Conservation (phyloP, 1,284 basidiomycete genomes). For the Moniliophthora roreri region DNA sequence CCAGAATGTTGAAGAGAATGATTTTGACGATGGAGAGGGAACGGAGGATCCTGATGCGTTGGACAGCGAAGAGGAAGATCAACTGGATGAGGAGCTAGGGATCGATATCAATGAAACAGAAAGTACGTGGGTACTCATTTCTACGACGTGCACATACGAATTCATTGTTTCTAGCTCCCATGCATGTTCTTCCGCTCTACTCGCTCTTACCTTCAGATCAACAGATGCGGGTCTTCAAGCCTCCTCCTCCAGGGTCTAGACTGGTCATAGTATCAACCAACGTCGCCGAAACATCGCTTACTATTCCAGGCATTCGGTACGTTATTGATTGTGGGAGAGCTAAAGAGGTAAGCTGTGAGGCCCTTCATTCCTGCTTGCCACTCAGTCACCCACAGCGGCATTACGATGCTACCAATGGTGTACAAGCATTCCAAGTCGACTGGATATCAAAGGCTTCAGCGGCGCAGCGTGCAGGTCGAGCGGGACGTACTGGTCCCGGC, state of each 20-base stretch:
- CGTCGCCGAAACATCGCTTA: conserved; percentile 97
- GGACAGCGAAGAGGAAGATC: conserved; percentile 57
- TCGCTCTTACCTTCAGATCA: conserved; percentile 96
- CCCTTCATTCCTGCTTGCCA: neutral
- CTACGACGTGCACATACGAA: conserved; percentile 2
- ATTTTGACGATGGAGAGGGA: conserved; percentile 58
- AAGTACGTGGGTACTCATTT: conserved; percentile 40
- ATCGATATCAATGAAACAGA: conserved; percentile 61
- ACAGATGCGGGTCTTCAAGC: conserved; percentile 94
- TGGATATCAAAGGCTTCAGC: conserved; percentile 97
- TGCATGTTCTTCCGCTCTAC: conserved; percentile 93
- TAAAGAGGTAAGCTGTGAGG: conserved; percentile 71
- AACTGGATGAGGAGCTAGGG: conserved; percentile 49
- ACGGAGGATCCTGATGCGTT: conserved; percentile 49
- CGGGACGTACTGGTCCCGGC: conserved; percentile 93
- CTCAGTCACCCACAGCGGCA: conserved; percentile 78
- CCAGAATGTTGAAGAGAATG: conserved; percentile 47
- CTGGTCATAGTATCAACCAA: conserved; percentile 98
- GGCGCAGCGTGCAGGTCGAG: conserved; percentile 92
- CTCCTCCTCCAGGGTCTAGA: conserved; percentile 82
- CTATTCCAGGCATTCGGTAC: conserved; percentile 97
- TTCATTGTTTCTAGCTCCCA: conserved; percentile 47
- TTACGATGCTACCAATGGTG: conserved; percentile 93
- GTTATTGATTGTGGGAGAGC: conserved; percentile 96
- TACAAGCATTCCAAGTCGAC: conserved; percentile 95